Evolutionary conservation across 2,329 filamentous ascomycete genomes (phyloP), one percentile per base, ranked within the genome.

Genomic region (Talaromyces albobiverticillius): DNA sequence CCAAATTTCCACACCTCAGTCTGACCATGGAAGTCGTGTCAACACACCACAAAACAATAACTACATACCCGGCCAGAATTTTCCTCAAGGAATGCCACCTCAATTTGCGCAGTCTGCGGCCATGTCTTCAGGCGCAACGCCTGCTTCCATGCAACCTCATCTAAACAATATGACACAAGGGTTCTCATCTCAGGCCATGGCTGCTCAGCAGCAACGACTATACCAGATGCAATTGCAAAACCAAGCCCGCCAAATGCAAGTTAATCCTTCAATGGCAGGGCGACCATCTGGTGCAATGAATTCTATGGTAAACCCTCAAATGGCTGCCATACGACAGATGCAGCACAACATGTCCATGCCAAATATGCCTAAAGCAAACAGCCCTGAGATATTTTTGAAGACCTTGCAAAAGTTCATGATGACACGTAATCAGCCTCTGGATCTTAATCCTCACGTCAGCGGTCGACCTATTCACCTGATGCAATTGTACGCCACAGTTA

Each of bases 161-260:
- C 85, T 87, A 61, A 69, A 72, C 40, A 74, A 75, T 25, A 76
- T 79, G 63, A 69, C 77, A 31, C 78, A 76, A 54, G 76, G 76
- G 52, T 80, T 81, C 56, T 75, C 80, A 22, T 71, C 75, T 42
- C 79, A 82, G 62, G 79, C 77, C 43, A 80, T 88, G 59, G 87
- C 89, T 38, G 86, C 89, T 64, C 85, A 90, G 60, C 87, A 90
- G 64, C 81, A 75, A 54, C 68, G 84, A 54, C 74, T 87, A 46
- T 93, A 95, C 64, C 89, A 95, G 62, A 88, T 95, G 83, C 87
- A 89, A 57, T 72, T 95, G 50, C 89, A 95, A 64, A 84, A 87
- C 54, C 89, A 92, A 64, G 80, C 88, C 38, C 84, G 88, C 57
- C 83, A 86, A 59, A 76, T 82, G 62, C 69, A 76, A 57, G 71